These are phyloP conservation scores for Citeromyces hawaiiensis DNA, from an alignment of 1,139 yeast species.

Conservation along the genomic window DNA sequence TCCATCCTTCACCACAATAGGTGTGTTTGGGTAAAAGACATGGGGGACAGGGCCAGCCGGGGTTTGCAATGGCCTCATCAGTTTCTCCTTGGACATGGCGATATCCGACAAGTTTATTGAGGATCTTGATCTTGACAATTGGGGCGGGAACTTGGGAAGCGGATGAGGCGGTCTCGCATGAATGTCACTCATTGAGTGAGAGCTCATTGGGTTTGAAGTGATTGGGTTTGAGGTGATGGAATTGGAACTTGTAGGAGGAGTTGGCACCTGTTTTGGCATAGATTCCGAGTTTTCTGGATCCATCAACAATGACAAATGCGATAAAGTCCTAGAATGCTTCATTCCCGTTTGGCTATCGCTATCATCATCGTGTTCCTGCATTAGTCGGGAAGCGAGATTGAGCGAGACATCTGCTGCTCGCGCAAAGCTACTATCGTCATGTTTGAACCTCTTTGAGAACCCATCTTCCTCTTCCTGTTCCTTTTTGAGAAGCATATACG, in stretches of 20 bases:
- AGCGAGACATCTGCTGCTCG: slow-evolving; percentile 19
- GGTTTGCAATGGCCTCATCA: slow-evolving; percentile 1
- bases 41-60: background rate
- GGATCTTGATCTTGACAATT: slow-evolving; percentile 12
- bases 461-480: slow-evolving; percentile 1
- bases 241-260: background rate
- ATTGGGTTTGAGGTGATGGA: too few relatives aligned
- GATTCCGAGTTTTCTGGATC: slow-evolving; percentile 5
- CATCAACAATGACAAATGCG: slow-evolving; percentile 3
- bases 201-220: background rate
- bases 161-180: background rate
- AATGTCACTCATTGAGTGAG: background rate
- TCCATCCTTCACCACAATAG: slow-evolving; percentile 3
- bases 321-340: background rate
- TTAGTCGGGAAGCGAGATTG: slow-evolving; percentile 16
- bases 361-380: slow-evolving; percentile 3
- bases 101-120: slow-evolving; percentile 17
- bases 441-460: slow-evolving; percentile 5
- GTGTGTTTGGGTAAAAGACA: background rate
- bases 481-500: slow-evolving; percentile 2
- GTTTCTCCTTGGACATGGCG: slow-evolving; percentile 14
- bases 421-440: slow-evolving; percentile 8
- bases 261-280: slow-evolving; percentile 1
- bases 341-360: background rate
- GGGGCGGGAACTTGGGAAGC: slow-evolving; percentile 5